Evolutionary conservation across 148 eudicot genomes (phyloP).

Genomic region (Rhododendron williamsianum): DNA sequence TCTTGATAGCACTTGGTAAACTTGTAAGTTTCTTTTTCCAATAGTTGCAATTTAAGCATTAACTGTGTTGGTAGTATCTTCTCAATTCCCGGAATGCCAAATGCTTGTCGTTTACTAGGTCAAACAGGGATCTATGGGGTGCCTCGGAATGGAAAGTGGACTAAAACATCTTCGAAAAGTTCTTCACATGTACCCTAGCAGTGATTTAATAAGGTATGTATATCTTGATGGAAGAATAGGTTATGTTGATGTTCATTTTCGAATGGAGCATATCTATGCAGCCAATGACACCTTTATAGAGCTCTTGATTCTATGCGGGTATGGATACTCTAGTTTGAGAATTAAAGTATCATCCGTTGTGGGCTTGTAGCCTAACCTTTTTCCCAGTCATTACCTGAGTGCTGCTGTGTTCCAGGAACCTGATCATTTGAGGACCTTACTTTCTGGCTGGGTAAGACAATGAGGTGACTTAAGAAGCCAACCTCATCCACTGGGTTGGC

Average conservation of each 20-base stretch:
- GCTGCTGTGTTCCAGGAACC: background rate
- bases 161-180: slow-evolving; percentile 67
- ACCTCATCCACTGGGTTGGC: background rate
- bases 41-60: background rate
- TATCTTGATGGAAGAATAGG: slow-evolving; percentile 3
- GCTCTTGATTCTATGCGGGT: background rate
- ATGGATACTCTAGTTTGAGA: slow-evolving; percentile 1
- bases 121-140: slow-evolving; percentile 41
- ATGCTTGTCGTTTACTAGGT: slow-evolving; percentile 37
- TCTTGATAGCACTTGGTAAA: slow-evolving; percentile 64
- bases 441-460: background rate
- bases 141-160: slow-evolving; percentile 60
- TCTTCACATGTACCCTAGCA: slow-evolving; percentile 76
- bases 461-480: background rate
- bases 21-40: slow-evolving; percentile 45
- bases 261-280: background rate
- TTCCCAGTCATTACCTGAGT: background rate
- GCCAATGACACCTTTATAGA: background rate
- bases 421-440: background rate
- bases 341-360: background rate
- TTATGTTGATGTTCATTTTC: background rate
- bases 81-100: slow-evolving; percentile 7
- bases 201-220: slow-evolving; percentile 56
- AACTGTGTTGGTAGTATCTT: background rate
- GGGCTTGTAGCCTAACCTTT: background rate